Evolutionary conservation across 805 yeast genomes (phyloP).

Genomic region (Starmerella sp.): DNA sequence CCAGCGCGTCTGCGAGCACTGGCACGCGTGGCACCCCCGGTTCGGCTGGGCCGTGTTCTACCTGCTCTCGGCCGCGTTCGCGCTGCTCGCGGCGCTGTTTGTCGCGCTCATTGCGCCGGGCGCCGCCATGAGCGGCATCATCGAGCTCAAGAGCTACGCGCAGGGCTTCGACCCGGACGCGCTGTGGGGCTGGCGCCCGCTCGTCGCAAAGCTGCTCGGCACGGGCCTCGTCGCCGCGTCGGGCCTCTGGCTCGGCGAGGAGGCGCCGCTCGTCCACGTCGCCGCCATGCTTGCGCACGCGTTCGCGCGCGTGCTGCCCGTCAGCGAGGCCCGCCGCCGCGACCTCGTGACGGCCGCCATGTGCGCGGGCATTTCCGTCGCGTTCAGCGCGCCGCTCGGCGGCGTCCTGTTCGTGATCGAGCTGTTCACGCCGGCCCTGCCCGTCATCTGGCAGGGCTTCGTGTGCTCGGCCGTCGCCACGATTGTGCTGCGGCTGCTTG

Average conservation of each 20-base stretch:
- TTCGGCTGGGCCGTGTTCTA: constrained; percentile 32
- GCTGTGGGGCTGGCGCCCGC: constrained; percentile 42
- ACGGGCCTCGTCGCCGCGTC: constrained; percentile 56
- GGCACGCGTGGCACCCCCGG: constrained; percentile 23
- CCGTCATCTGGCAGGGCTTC: constrained; percentile 76
- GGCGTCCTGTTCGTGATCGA: constrained; percentile 74
- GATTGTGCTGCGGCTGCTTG: constrained; percentile 39
- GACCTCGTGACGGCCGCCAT: constrained; percentile 64
- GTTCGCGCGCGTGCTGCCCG: constrained; percentile 35
- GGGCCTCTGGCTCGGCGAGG: constrained; percentile 76
- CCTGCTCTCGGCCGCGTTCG: constrained; percentile 33
- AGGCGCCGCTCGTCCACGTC: constrained; percentile 77
- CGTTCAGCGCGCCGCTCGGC: constrained; percentile 79
- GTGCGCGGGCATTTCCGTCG: constrained; percentile 75
- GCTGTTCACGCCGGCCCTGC: constrained; percentile 29
- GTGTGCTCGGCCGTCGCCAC: constrained; percentile 68
- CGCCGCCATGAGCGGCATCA: constrained; percentile 51
- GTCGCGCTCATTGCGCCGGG: constrained; percentile 29
- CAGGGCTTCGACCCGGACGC: constrained; percentile 49
- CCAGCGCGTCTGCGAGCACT: constrained; percentile 54
- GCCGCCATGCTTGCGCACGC: constrained; percentile 28
- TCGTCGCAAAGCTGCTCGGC: constrained; percentile 48
- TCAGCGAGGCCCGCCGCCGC: constrained; percentile 33
- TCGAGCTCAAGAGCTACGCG: constrained; percentile 58
- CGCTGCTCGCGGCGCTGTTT: constrained; percentile 31